Percentiles rank a stretch among this genome's conserved stretches.
Evolutionary conservation across 805 yeast species (phyloP).

Genomic region (Wickerhamomyces alni): DNA sequence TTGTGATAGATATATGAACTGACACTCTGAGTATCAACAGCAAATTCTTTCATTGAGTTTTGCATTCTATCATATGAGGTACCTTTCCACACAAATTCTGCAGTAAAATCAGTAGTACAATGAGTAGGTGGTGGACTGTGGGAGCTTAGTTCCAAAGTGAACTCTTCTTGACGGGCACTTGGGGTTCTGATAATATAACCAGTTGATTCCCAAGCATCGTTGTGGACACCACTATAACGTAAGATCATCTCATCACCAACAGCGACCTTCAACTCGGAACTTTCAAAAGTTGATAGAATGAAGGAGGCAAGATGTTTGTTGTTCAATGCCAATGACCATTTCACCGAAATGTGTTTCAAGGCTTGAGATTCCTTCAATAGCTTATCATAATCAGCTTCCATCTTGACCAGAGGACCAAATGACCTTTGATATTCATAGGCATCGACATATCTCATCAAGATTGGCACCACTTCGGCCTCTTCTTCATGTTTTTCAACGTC

Average conservation of each 20-base stretch:
- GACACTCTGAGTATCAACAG: slow-evolving; percentile 60
- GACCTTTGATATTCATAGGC: slow-evolving; percentile 82
- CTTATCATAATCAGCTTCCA: slow-evolving; percentile 78
- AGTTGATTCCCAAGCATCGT: slow-evolving; percentile 62
- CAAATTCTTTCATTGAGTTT: slow-evolving; percentile 65
- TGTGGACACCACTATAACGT: slow-evolving; percentile 50
- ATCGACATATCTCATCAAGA: slow-evolving; percentile 70
- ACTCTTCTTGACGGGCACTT: slow-evolving; percentile 55
- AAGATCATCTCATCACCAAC: slow-evolving; percentile 81
- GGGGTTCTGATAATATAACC: slow-evolving; percentile 76
- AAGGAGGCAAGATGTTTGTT: slow-evolving; percentile 66
- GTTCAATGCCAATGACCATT: slow-evolving; percentile 67
- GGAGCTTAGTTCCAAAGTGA: slow-evolving; percentile 61
- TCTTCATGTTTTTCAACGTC: slow-evolving; percentile 52
- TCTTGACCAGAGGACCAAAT: slow-evolving; percentile 75
- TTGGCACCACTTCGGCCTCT: slow-evolving; percentile 62
- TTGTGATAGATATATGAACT: slow-evolving; percentile 72
- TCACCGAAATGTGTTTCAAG: slow-evolving; percentile 62
- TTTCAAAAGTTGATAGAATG: slow-evolving; percentile 59
- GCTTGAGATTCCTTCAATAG: slow-evolving; percentile 72
- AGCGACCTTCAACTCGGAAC: slow-evolving; percentile 59
- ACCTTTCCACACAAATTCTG: slow-evolving; percentile 88
- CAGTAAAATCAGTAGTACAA: slow-evolving; percentile 61
- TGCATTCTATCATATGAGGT: slow-evolving; percentile 82
- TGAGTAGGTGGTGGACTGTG: slow-evolving; percentile 51